Percentiles rank a stretch among this genome's conserved stretches.
These are phyloP conservation scores for Monoraphidium neglectum DNA, from an alignment of 139 green algal genomes.

Conservation along the genomic window DNA sequence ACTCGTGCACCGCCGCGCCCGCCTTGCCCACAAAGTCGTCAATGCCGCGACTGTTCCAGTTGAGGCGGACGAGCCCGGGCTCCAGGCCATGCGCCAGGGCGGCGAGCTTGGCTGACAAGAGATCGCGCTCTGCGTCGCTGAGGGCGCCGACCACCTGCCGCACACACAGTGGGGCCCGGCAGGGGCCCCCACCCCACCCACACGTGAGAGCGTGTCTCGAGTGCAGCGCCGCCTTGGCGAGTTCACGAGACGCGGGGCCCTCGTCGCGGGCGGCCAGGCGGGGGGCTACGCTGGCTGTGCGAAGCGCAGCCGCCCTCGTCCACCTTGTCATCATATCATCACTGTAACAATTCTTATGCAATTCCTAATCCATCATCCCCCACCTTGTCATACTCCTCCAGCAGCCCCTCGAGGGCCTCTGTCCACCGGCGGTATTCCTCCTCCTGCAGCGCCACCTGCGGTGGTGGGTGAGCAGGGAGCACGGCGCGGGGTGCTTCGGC, in stretches of 20 bases:
- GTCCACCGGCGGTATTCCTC: slow-evolving; percentile 73
- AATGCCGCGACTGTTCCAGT: slow-evolving; percentile 94
- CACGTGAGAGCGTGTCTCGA: too few relatives aligned
- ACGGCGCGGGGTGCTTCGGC: too few relatives aligned
- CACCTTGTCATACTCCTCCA: slow-evolving; percentile 73
- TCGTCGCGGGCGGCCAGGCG: too few relatives aligned
- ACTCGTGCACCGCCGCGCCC: slow-evolving; percentile 74
- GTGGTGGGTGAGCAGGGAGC: too few relatives aligned
- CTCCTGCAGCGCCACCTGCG: slow-evolving; percentile 44
- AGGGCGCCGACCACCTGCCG: slow-evolving; percentile 62
- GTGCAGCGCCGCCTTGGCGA: too few relatives aligned
- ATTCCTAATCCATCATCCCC: not conserved
- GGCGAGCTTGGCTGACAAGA: slow-evolving; percentile 68
- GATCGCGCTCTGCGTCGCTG: slow-evolving; percentile 58
- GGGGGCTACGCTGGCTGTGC: too few relatives aligned
- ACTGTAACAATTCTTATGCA: too few relatives aligned
- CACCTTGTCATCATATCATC: too few relatives aligned
- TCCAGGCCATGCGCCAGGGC: slow-evolving; percentile 72
- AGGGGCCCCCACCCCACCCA: too few relatives aligned
- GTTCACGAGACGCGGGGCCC: too few relatives aligned
- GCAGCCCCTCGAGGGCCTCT: slow-evolving; percentile 78
- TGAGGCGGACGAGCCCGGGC: slow-evolving; percentile 80
- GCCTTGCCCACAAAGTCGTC: slow-evolving; percentile 75
- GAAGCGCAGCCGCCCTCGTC: too few relatives aligned
- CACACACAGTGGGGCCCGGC: too few relatives aligned